A percentile compares a stretch with the other conserved stretches of the same genome.
Conservation (phyloP, 169 alveolate genomes). For the Babesia microti region DNA sequence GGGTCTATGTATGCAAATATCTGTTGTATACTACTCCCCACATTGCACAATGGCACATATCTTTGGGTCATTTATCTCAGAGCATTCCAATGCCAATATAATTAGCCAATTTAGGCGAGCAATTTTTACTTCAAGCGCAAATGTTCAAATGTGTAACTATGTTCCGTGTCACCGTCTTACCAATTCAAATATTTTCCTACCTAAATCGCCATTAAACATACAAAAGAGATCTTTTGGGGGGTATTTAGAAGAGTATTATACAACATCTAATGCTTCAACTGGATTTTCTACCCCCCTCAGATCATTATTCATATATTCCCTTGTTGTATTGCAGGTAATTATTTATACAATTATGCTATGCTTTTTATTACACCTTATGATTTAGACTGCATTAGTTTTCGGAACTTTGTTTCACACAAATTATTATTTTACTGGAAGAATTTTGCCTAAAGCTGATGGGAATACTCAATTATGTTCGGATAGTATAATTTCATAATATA, state of each 20-base stretch:
- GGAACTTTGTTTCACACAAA: conserved; percentile 64
- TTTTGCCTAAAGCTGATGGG: conserved; percentile 64
- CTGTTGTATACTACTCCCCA: no score
- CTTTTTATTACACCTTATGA: not conserved
- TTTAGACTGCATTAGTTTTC: conserved; percentile 53
- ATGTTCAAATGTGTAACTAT: no score
- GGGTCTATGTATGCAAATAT: no score
- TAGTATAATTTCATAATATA: conserved; percentile 3
- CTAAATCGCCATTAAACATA: no score
- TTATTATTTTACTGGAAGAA: conserved; percentile 67
- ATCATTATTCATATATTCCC: conserved; percentile 13
- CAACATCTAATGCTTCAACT: conserved; percentile 42
- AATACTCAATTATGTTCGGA: conserved; percentile 69
- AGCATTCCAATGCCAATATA: no score
- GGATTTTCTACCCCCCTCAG: conserved; percentile 47
- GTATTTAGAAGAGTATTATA: conserved; percentile 38
- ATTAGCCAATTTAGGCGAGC: no score
- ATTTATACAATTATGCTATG: not conserved
- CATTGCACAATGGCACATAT: no score
- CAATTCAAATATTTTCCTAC: no score
- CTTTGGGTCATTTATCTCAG: no score
- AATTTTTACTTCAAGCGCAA: no score
- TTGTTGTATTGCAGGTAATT: conserved; percentile 35
- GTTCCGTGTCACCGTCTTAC: no score
- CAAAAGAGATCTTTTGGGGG: conserved; percentile 26